These are phyloP conservation scores for Neofusicoccum cordaticola DNA, from an alignment of 2,329 filamentous ascomycete species.

Conservation along the genomic window DNA sequence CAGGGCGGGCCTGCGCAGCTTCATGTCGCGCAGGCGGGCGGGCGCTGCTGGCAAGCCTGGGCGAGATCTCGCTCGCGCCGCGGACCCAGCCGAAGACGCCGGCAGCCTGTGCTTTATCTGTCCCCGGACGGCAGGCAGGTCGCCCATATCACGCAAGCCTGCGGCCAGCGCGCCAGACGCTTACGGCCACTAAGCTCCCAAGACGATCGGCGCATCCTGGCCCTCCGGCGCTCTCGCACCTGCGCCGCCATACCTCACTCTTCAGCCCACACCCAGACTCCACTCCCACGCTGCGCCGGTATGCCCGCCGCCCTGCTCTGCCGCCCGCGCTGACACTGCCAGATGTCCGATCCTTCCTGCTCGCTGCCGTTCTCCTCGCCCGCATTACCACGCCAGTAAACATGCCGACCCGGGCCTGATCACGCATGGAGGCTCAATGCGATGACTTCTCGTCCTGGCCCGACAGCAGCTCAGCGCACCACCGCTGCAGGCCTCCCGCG, in stretches of 20 bases:
- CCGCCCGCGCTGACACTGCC: constrained; percentile 2
- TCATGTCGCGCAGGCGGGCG: not conserved
- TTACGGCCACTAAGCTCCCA: constrained; percentile 15
- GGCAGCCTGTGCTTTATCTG: constrained; percentile 8
- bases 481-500: constrained; percentile 31
- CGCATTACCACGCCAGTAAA: not conserved
- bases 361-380: constrained; percentile 14
- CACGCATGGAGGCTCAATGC: constrained; percentile 40
- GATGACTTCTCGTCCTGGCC: constrained; percentile 45
- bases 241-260: constrained; percentile 6
- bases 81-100: constrained; percentile 6
- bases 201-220: constrained; percentile 2
- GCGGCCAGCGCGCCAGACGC: constrained; percentile 9
- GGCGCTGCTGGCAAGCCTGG: not conserved
- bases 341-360: constrained; percentile 17
- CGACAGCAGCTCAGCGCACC: constrained; percentile 36
- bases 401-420: constrained; percentile 28
- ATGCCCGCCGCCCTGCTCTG: not conserved
- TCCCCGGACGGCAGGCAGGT: not conserved
- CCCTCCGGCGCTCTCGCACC: constrained; percentile 8
- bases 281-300: not conserved
- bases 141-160: constrained; percentile 9
- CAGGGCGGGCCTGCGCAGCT: not conserved
- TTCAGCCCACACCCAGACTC: not conserved
- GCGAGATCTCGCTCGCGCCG: constrained; percentile 1